A percentile compares a stretch with the other conserved stretches of the same genome.
These are phyloP conservation scores for Rehmannia glutinosa DNA, from an alignment of 257 asterid genomes.

Conservation along the genomic window DNA sequence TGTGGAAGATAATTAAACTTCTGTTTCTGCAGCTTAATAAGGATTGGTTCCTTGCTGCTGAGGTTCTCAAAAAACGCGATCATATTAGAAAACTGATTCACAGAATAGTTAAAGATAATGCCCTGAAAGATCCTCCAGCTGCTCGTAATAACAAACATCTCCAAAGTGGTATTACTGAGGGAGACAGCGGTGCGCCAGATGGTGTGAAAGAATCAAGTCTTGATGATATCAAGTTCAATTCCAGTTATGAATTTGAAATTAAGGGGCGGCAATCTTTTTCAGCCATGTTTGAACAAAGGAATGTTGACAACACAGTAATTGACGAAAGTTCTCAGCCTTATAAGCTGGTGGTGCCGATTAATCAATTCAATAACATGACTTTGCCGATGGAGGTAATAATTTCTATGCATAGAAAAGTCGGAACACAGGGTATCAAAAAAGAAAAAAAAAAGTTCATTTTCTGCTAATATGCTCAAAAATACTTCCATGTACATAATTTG, in stretches of 20 bases:
- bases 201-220: slow-evolving; percentile 22
- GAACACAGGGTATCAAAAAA: too few relatives aligned
- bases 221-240: slow-evolving; percentile 19
- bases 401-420: too few relatives aligned
- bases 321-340: slow-evolving; percentile 15
- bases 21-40: slow-evolving; percentile 54
- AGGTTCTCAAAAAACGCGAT: slow-evolving; percentile 66
- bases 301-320: slow-evolving; percentile 9
- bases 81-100: slow-evolving; percentile 52
- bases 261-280: slow-evolving; percentile 18
- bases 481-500: too few relatives aligned
- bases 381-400: slow-evolving; percentile 64
- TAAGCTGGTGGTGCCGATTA: slow-evolving; percentile 19
- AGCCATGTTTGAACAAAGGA: slow-evolving; percentile 12
- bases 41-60: slow-evolving; percentile 79
- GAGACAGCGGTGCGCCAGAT: slow-evolving; percentile 19
- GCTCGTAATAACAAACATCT: slow-evolving; percentile 18
- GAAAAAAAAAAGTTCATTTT: too few relatives aligned
- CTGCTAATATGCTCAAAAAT: too few relatives aligned
- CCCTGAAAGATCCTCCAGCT: slow-evolving; percentile 29
- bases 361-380: slow-evolving; percentile 20
- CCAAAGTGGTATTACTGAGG: slow-evolving; percentile 22
- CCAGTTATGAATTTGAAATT: slow-evolving; percentile 18
- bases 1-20: not conserved
- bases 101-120: slow-evolving; percentile 34